Conservation (phyloP, 441 rosid genomes). For the Breynia disticha region DNA sequence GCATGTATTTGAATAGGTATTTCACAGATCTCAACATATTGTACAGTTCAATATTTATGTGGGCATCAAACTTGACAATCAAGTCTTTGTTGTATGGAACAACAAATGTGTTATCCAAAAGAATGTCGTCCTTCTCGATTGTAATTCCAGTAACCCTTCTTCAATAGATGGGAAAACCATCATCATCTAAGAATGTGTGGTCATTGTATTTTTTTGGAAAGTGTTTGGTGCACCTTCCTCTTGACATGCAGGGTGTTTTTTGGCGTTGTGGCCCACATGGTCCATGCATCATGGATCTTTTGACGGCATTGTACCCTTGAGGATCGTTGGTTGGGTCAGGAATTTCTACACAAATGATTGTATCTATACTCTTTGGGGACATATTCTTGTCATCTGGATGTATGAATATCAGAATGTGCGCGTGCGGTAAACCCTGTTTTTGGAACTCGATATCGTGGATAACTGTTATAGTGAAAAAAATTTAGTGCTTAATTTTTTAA, state of each 20-base stretch:
- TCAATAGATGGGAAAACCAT: slow-evolving; percentile 1
- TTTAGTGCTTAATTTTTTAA: not conserved
- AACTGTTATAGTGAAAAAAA: not conserved
- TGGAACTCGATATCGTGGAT: not conserved
- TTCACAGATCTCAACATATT: not conserved
- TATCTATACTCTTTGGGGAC: not conserved
- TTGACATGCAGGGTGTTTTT: not conserved
- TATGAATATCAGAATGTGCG: slow-evolving; percentile 10
- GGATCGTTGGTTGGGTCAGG: too few relatives aligned
- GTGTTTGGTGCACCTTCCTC: not conserved
- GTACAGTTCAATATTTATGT: slow-evolving; percentile 13
- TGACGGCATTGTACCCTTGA: not conserved
- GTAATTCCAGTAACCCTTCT: not conserved
- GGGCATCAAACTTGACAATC: not conserved
- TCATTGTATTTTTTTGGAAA: not conserved
- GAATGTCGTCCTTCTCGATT: not conserved
- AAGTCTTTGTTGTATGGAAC: slow-evolving; percentile 9
- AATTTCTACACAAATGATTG: not conserved
- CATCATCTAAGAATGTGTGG: not conserved
- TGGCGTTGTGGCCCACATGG: slow-evolving; percentile 4
- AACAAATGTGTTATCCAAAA: slow-evolving; percentile 4
- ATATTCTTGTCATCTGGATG: not conserved
- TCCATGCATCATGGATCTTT: slow-evolving; percentile 6
- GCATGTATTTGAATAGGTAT: too few relatives aligned
- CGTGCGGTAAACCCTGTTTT: slow-evolving; percentile 10